phyloP scores from a whole-genome alignment of 805 yeast genomes.

The Clavispora vitiphila region DNA sequence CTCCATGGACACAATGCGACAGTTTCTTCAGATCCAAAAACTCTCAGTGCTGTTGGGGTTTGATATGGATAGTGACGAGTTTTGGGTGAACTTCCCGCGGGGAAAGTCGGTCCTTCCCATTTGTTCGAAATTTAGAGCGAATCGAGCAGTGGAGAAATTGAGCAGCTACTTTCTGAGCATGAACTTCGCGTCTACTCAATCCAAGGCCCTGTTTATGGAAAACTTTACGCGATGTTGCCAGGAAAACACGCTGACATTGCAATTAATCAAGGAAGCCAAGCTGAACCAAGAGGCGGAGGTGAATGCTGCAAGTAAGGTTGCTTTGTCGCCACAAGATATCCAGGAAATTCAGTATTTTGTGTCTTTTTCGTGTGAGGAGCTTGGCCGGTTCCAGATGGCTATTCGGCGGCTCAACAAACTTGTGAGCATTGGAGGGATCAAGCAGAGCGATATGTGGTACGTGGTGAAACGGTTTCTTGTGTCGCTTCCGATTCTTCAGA shows the following conservation, averaged over 20 bases:
- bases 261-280: conserved; percentile 20
- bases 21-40: conserved; percentile 9
- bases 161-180: conserved; percentile 41
- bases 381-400: conserved; percentile 23
- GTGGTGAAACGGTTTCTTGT: conserved; percentile 15
- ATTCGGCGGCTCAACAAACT: conserved; percentile 35
- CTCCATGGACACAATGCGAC: conserved; percentile 7
- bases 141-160: conserved; percentile 42
- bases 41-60: conserved; percentile 31
- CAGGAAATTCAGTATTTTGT: conserved; percentile 45
- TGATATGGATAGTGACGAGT: conserved; percentile 15
- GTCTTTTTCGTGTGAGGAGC: conserved; percentile 41
- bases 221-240: conserved; percentile 6
- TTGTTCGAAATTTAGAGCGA: conserved; percentile 43
- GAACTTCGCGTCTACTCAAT: conserved; percentile 24
- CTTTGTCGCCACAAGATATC: conserved; percentile 18
- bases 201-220: conserved; percentile 6
- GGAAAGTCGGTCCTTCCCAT: conserved; percentile 21
- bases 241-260: conserved; percentile 26
- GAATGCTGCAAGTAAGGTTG: conserved; percentile 21
- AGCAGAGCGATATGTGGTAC: conserved; percentile 26
- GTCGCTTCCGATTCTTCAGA: neutral
- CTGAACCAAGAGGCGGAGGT: conserved; percentile 15
- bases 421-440: conserved; percentile 27
- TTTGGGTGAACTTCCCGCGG: conserved; percentile 22